These are phyloP conservation scores for Solanum sitiens DNA, from an alignment of 257 asterid species.

Conservation along the genomic window DNA sequence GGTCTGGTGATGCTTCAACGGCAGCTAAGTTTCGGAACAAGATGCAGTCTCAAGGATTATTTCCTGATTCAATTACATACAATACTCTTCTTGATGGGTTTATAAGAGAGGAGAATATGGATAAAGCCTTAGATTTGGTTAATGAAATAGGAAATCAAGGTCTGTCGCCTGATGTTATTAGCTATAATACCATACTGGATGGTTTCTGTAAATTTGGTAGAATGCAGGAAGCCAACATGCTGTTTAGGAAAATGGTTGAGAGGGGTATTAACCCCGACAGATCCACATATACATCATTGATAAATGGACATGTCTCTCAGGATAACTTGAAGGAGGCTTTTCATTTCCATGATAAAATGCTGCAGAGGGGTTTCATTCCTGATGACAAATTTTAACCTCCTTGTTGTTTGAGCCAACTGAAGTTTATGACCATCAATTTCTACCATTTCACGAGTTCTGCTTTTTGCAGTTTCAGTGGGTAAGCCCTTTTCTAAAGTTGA, in stretches of 20 bases:
- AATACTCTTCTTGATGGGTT: slow-evolving; percentile 69
- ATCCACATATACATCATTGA: slow-evolving; percentile 39
- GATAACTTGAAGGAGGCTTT: slow-evolving; percentile 65
- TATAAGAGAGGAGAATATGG: slow-evolving; percentile 49
- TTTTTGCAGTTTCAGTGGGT: neutral
- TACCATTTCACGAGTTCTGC: neutral
- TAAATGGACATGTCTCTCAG: slow-evolving; percentile 50
- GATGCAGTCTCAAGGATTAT: slow-evolving; percentile 38
- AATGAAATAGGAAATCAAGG: slow-evolving; percentile 43
- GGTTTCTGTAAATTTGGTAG: slow-evolving; percentile 52
- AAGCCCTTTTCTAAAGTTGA: neutral
- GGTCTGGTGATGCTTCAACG: slow-evolving; percentile 32
- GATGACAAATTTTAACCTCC: slow-evolving; percentile 54
- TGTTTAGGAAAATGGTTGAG: slow-evolving; percentile 36
- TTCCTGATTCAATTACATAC: slow-evolving; percentile 43
- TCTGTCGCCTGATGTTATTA: slow-evolving; percentile 32
- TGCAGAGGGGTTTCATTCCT: slow-evolving; percentile 55
- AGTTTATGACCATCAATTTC: neutral
- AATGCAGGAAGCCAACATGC: slow-evolving; percentile 46
- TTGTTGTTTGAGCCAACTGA: neutral
- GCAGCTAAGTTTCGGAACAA: slow-evolving; percentile 41
- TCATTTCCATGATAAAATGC: slow-evolving; percentile 58
- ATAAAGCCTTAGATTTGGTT: slow-evolving; percentile 37
- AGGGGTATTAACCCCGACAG: slow-evolving; percentile 43
- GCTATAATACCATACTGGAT: slow-evolving; percentile 47